Conservation (phyloP, 148 eudicot species). For the Pharnaceum exiguum region DNA sequence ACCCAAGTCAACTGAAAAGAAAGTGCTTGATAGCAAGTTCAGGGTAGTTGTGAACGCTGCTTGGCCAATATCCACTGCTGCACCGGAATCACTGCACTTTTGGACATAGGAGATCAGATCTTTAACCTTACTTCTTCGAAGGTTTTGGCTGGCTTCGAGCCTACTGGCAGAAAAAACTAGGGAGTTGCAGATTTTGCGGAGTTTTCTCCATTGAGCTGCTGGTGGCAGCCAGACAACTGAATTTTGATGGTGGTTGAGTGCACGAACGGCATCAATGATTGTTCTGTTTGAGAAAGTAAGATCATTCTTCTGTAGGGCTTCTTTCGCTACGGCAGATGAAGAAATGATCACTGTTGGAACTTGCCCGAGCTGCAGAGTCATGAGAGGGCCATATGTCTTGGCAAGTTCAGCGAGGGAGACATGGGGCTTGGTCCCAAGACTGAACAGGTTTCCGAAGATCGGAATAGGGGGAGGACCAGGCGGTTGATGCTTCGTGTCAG, state of each 20-base stretch:
- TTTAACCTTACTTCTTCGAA: slow-evolving; percentile 28
- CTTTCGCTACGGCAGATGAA: slow-evolving; percentile 36
- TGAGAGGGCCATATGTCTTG: slow-evolving; percentile 38
- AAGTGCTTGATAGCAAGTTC: slow-evolving; percentile 39
- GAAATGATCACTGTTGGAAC: slow-evolving; percentile 36
- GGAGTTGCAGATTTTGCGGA: slow-evolving; percentile 28
- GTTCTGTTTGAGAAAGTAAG: slow-evolving; percentile 28
- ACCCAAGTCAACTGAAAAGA: slow-evolving; percentile 42
- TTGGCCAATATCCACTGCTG: slow-evolving; percentile 36
- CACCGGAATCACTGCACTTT: slow-evolving; percentile 17
- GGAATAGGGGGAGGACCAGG: slow-evolving; percentile 40
- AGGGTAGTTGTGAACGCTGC: slow-evolving; percentile 35
- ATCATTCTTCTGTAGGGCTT: slow-evolving; percentile 50
- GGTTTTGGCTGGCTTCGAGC: slow-evolving; percentile 28
- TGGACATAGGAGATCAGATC: slow-evolving; percentile 27
- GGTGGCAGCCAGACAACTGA: slow-evolving; percentile 43
- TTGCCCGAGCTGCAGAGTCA: slow-evolving; percentile 37
- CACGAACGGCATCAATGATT: slow-evolving; percentile 22
- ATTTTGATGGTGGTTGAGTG: slow-evolving; percentile 22
- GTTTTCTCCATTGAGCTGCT: slow-evolving; percentile 29
- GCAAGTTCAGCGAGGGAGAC: slow-evolving; percentile 38
- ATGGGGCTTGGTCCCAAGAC: slow-evolving; percentile 39
- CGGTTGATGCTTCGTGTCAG: slow-evolving; percentile 11
- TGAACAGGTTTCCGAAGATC: slow-evolving; percentile 44
- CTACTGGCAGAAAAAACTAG: slow-evolving; percentile 25